Evolutionary conservation across 148 eudicot species (phyloP).

Genomic region (Rhododendron mucronatum): DNA sequence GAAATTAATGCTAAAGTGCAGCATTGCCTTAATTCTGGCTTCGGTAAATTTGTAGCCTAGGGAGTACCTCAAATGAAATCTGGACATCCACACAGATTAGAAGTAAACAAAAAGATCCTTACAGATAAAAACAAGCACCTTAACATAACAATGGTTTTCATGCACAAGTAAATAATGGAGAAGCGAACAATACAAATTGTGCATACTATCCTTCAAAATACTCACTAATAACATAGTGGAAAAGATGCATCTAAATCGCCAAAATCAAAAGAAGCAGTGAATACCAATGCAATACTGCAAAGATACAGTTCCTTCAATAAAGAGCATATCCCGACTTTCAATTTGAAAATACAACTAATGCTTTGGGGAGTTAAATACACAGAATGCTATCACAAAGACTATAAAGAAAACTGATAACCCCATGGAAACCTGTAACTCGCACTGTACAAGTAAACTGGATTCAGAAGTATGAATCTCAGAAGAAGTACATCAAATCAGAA

Average conservation of each 20-base stretch:
- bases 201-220: background rate
- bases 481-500: conserved; percentile 4
- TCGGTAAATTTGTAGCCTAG: background rate
- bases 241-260: background rate
- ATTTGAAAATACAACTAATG: background rate
- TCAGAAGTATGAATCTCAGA: conserved; percentile 1
- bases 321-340: background rate
- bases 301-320: background rate
- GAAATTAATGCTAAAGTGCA: background rate
- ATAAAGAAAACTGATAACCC: background rate
- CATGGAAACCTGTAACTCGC: background rate
- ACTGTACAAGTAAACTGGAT: background rate
- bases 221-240: background rate
- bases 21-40: background rate
- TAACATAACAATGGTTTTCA: background rate
- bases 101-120: background rate
- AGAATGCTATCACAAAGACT: background rate
- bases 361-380: background rate
- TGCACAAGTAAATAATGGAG: background rate
- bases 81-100: background rate
- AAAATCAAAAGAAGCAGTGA: background rate
- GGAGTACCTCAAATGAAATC: background rate
- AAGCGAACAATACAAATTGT: background rate
- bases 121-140: background rate
- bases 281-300: background rate